A percentile compares a stretch with the other conserved stretches of the same genome.
Conservation (phyloP, 352 stramenopile species). For the Globisporangium spinosum region DNA sequence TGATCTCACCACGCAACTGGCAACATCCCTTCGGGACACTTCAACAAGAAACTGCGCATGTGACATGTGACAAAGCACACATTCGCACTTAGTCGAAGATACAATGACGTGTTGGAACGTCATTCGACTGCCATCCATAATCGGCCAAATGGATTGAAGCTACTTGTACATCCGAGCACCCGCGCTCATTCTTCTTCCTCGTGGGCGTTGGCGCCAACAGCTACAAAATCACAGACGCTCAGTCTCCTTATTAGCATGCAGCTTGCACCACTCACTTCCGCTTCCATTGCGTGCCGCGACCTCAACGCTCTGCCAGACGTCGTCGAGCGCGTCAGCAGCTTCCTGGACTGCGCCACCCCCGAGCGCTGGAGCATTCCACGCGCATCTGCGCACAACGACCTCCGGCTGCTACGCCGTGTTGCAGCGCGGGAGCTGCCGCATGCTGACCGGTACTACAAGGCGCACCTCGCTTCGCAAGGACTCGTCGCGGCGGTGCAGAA, state of each 20-base stretch:
- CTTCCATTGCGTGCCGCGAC: not conserved
- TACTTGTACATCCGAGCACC: not conserved
- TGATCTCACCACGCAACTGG: not conserved
- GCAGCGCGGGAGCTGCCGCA: not conserved
- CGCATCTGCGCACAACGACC: not conserved
- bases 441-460: not conserved
- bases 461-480: not conserved
- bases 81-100: not conserved
- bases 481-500: not conserved
- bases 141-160: not conserved
- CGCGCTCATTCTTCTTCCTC: not conserved
- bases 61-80: not conserved
- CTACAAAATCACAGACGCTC: not conserved
- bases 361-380: not conserved
- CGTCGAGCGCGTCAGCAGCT: constrained; percentile 1
- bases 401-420: not conserved
- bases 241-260: not conserved
- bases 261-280: not conserved
- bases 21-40: not conserved
- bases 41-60: not conserved
- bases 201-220: not conserved
- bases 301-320: not conserved
- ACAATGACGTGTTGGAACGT: not conserved
- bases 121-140: not conserved
- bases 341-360: constrained; percentile 1